Conservation (phyloP, 352 stramenopile species). For the Phytopythium ostracodes region DNA sequence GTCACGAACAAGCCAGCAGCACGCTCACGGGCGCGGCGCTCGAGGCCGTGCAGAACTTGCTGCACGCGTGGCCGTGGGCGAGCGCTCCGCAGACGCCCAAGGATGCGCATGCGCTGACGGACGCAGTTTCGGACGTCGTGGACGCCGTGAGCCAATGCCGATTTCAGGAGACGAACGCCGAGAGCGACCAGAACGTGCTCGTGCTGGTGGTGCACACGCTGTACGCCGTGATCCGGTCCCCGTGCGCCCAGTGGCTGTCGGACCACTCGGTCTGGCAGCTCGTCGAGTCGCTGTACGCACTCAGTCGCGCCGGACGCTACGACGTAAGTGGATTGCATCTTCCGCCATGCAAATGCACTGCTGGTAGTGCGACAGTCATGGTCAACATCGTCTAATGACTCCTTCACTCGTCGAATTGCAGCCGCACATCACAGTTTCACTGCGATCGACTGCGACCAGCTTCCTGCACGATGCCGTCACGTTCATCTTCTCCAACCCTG, state of each 20-base stretch:
- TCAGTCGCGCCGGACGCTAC: constrained; percentile 70
- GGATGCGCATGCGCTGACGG: constrained; percentile 30
- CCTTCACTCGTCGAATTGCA: constrained; percentile 12
- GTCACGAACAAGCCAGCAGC: constrained; percentile 90
- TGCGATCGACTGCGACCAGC: constrained; percentile 61
- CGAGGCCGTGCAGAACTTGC: constrained; percentile 94
- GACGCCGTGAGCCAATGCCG: constrained; percentile 91
- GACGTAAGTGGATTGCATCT: constrained; percentile 34
- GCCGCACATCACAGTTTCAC: constrained; percentile 53
- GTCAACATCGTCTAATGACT: constrained; percentile 3
- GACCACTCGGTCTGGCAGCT: constrained; percentile 94
- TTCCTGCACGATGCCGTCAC: constrained; percentile 58
- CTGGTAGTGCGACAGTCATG: background rate
- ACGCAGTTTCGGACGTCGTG: constrained; percentile 83
- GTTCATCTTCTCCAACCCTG: constrained; percentile 57
- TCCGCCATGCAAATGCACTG: background rate
- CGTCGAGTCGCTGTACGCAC: constrained; percentile 93
- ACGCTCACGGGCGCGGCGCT: constrained; percentile 92
- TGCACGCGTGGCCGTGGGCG: constrained; percentile 80
- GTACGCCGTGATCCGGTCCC: constrained; percentile 90
- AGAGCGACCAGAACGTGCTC: constrained; percentile 89
- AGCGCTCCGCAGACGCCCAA: constrained; percentile 13
- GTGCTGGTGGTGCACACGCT: constrained; percentile 94
- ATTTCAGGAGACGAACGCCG: constrained; percentile 91
- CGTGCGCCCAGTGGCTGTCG: constrained; percentile 73